Evolutionary conservation across 2,329 filamentous ascomycete genomes (phyloP), one percentile per base, ranked within the genome.

Genomic region (Colletotrichum tamarilloi): DNA sequence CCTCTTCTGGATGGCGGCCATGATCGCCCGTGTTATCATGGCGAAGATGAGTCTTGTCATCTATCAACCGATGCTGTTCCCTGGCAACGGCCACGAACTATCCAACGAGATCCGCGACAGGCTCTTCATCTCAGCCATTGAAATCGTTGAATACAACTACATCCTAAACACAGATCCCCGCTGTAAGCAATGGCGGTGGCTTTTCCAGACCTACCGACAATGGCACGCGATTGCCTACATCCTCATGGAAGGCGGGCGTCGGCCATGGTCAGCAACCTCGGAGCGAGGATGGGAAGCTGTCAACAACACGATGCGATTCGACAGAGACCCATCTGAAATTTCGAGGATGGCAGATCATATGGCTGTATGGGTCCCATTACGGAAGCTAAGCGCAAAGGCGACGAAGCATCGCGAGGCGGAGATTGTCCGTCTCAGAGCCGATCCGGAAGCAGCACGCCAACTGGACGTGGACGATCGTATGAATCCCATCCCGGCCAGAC

Each of bases 11-110:
- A 89, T 93, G 30, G 89, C 89, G 8, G 91, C 90, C 4, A 93
- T 92, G 32, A 86, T 94, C 28, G 88, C 90, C 3, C 89, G 93
- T 11, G 85, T 96, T 38, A 91, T 95, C 74, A 89, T 95, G 83
- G 91, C 92, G 65, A 96, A 95, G 82, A 91, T 95, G 85, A 94
- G 92, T 84, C 86, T 97, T 46, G 88, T 95, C 73, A 88, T 94
- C 2, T 93, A 96, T 77, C 92, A 96, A 76, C 93, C 93, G 0
- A 87, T 92, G 77, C 90, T 93, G 38, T 89, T 91, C 64, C 87
- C 87, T 42, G 88, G 90, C 30, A 86, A 87, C 11, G 87, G 86
- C n/a, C 81, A 85, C 9, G 86, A 85, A 30, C 84, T 93, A 8
- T 88, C 90, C 0, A 86, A 89, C 62, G 91, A 92, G 60, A 89